These are phyloP conservation scores for Penicillium sp. DNA, from an alignment of 2,329 filamentous ascomycete species.

Conservation along the genomic window DNA sequence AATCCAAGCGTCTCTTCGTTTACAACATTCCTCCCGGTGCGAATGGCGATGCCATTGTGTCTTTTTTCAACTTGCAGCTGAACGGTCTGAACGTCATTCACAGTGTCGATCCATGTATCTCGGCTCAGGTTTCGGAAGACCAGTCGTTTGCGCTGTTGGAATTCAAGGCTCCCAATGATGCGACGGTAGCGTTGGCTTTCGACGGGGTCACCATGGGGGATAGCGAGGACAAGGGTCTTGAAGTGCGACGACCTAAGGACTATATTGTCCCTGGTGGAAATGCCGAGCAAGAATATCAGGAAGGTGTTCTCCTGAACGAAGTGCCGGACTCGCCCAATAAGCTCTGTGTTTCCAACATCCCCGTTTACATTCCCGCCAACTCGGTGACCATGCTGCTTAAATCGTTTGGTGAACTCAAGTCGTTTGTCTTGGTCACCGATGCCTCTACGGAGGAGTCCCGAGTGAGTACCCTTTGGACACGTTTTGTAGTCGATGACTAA, in stretches of 20 bases:
- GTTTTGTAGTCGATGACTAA: constrained; percentile 18
- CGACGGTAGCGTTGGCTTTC: constrained; percentile 83
- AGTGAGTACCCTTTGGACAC: constrained; percentile 50
- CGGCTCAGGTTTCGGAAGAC: constrained; percentile 75
- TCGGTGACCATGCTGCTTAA: constrained; percentile 85
- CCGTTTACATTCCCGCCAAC: constrained; percentile 79
- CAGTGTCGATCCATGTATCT: constrained; percentile 74
- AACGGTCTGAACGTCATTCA: constrained; percentile 93
- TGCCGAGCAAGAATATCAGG: constrained; percentile 67
- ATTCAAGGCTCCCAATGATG: constrained; percentile 79
- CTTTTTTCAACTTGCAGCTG: constrained; percentile 93
- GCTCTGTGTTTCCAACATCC: constrained; percentile 86
- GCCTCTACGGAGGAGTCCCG: constrained; percentile 76
- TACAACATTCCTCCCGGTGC: constrained; percentile 69
- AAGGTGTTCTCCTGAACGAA: constrained; percentile 68
- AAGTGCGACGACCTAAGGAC: constrained; percentile 85
- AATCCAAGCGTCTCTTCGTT: constrained; percentile 85
- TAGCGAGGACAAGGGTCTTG: constrained; percentile 57
- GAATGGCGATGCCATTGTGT: constrained; percentile 69
- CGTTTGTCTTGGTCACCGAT: constrained; percentile 86
- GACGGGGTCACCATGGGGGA: constrained; percentile 86
- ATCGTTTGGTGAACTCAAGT: constrained; percentile 87
- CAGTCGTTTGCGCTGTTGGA: constrained; percentile 78
- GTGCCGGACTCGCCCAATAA: constrained; percentile 94
- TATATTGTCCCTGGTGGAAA: constrained; percentile 84